A percentile compares a stretch with the other conserved stretches of the same genome.
phyloP scores from a whole-genome alignment of 768 basidiomycete species.

The Phaffia tasmanica region DNA sequence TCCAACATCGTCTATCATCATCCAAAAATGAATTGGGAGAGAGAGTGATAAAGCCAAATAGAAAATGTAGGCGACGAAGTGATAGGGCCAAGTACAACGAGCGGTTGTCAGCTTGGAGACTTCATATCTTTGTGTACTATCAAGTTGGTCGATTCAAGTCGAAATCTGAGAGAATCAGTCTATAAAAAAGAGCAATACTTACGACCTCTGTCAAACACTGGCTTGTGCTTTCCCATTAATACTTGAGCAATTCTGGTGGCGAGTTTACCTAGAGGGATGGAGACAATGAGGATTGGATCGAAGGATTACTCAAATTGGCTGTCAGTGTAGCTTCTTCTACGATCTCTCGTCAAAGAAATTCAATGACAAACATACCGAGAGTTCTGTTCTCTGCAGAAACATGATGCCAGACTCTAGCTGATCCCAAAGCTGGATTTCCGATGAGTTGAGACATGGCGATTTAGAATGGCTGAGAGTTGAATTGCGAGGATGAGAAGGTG shows the following conservation, averaged over 20 bases:
- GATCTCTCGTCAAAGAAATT: no score
- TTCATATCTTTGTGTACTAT: not conserved
- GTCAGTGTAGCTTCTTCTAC: no score
- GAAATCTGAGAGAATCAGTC: not conserved
- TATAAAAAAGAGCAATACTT: conserved; percentile 32
- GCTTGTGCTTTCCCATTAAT: conserved; percentile 98
- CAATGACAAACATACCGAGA: conserved; percentile 46
- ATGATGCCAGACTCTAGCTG: conserved; percentile 92
- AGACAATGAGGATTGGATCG: not conserved
- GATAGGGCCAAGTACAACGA: no score
- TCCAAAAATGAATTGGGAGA: no score
- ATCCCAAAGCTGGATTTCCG: conserved; percentile 78
- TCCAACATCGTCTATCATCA: conserved; percentile 40
- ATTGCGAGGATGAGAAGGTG: not conserved
- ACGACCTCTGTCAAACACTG: conserved; percentile 88
- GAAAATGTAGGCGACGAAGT: no score
- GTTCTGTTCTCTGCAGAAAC: conserved; percentile 80
- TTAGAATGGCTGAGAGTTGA: not conserved
- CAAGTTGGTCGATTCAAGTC: not conserved
- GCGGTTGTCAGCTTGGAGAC: conserved; percentile 3
- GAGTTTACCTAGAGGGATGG: conserved; percentile 47
- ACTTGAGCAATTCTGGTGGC: conserved; percentile 88
- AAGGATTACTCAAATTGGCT: no score
- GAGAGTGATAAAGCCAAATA: no score
- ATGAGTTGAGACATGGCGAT: conserved; percentile 11